phyloP scores from a whole-genome alignment of 495 filamentous ascomycete species.

The Penicillium cosmopolitanum region DNA sequence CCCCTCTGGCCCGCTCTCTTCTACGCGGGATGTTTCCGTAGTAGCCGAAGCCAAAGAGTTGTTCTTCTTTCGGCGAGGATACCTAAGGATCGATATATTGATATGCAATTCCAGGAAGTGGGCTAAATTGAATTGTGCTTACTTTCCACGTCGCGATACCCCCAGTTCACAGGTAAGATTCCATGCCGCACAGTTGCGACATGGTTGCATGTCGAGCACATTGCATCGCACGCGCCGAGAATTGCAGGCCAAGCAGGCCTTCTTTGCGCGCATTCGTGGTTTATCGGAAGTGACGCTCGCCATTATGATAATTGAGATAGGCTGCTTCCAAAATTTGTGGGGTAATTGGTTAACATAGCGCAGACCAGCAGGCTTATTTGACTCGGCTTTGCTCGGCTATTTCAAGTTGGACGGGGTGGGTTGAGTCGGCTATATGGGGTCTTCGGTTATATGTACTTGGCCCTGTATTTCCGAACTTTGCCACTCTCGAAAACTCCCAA shows the following conservation, averaged over 20 bases:
- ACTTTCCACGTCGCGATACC: slow-evolving; percentile 50
- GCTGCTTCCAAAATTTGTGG: slow-evolving; percentile 15
- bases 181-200: slow-evolving; percentile 46
- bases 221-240: slow-evolving; percentile 51
- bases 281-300: slow-evolving; percentile 15
- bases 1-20: background rate
- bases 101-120: slow-evolving; percentile 3
- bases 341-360: slow-evolving; percentile 2
- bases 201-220: slow-evolving; percentile 48
- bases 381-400: slow-evolving; percentile 21
- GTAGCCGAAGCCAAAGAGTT: slow-evolving; percentile 4
- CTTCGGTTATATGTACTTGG: background rate
- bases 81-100: slow-evolving; percentile 18
- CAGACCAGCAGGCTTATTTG: background rate
- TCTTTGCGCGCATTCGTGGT: slow-evolving; percentile 41
- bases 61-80: slow-evolving; percentile 33
- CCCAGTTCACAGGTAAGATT: slow-evolving; percentile 46
- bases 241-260: slow-evolving; percentile 52
- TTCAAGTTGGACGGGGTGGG: slow-evolving; percentile 11
- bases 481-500: background rate
- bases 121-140: slow-evolving; percentile 10
- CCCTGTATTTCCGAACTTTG: background rate
- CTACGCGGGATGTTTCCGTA: background rate
- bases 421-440: slow-evolving; percentile 29
- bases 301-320: slow-evolving; percentile 21